Evolutionary conservation across 2,329 filamentous ascomycete species (phyloP), one percentile per base, ranked within the genome.

Genomic region (Stenocarpella maydis): DNA sequence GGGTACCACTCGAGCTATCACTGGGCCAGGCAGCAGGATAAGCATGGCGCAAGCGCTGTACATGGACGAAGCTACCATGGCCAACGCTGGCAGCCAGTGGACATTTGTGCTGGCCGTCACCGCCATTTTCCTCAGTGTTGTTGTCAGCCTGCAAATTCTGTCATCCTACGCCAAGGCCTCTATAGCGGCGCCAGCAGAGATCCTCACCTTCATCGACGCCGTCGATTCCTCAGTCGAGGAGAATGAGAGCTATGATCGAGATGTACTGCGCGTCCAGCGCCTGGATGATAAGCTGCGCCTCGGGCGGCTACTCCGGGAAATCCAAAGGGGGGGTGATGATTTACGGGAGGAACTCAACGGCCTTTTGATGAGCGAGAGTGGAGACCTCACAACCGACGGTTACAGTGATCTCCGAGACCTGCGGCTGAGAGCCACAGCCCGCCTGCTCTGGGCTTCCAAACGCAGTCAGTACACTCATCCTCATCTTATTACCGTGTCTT

Each of bases 211-310:
- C 73, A 78, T 90, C 74, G 88, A 90, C 74, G 83, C 86, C n/a
- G 83, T 88, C 74, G 88, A 90, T 76, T 88, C 84, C 74, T 92
- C 87, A 37, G 82, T 89, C 63, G 82, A 86, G 73, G 89, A 91
- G 76, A 90, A 90, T 75, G 88, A 90, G 77, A 87, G 83, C 74
- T 90, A 90, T 75, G 87, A 90, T 76, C 82, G 83, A 73, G 87
- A 91, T 73, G 82, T 90, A 54, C 80, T 83, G 68, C 86, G 85
- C 69, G 83, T 90, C 47, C 83, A 82, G 75, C 85, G 85, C 45
- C 81, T 90, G 31, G 88, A 90, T 72, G 88, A 91, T 76, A 90
- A 90, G 80, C 76, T 90, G 58, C 86, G 88, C 58, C 82, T 91
- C 50, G 82, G 81, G 71, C 83, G 84, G 50, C 80, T 91, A 70